phyloP scores from a whole-genome alignment of 2,329 filamentous ascomycete genomes.

The Cephalotrichum gorgonifer region DNA sequence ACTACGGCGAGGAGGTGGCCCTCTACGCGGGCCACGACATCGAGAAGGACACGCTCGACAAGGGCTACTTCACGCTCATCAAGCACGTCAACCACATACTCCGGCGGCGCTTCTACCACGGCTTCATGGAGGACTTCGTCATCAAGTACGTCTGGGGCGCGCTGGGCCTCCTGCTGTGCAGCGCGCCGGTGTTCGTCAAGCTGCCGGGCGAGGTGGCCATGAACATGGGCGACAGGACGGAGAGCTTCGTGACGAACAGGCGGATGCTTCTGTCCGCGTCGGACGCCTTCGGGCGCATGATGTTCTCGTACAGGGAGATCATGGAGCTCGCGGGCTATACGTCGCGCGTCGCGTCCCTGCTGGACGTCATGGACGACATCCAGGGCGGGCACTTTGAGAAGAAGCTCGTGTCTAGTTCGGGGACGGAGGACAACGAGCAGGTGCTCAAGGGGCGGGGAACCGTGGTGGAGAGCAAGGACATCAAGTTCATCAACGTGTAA shows the following conservation, averaged over 20 bases:
- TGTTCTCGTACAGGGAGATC: conserved; percentile 97
- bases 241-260: conserved; percentile 86
- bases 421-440: conserved; percentile 69
- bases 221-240: conserved; percentile 61
- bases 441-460: conserved; percentile 74
- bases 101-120: conserved; percentile 83
- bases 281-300: conserved; percentile 88
- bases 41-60: conserved; percentile 93
- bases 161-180: conserved; percentile 81
- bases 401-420: conserved; percentile 84
- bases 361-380: conserved; percentile 93
- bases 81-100: conserved; percentile 98
- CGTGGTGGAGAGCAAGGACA: conserved; percentile 71
- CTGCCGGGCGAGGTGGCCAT: conserved; percentile 58
- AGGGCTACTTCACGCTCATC: conserved; percentile 97
- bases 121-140: conserved; percentile 99
- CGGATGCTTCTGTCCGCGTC: conserved; percentile 87
- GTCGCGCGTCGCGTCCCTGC: conserved; percentile 75
- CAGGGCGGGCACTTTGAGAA: conserved; percentile 88
- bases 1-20: conserved; percentile 91
- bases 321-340: conserved; percentile 95
- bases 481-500: conserved; percentile 74
- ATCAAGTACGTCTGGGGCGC: conserved; percentile 99
- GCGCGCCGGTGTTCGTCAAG: conserved; percentile 91
- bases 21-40: conserved; percentile 85